These are phyloP conservation scores for Debaryomyces subglobosus DNA, from an alignment of 1,139 yeast genomes.

Conservation along the genomic window DNA sequence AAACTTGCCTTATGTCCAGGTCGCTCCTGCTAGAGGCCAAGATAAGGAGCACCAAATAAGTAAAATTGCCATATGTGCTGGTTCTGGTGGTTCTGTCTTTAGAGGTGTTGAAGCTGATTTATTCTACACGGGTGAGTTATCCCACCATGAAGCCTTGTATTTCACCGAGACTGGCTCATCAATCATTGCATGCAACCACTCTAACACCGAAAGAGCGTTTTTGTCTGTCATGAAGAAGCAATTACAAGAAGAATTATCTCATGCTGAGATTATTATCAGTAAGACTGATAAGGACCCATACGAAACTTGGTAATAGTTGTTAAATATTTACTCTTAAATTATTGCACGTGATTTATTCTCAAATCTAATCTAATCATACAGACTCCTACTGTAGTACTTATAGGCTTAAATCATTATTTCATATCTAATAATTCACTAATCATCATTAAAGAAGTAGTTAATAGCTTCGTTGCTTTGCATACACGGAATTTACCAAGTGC, in stretches of 20 bases:
- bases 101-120: constrained; percentile 71
- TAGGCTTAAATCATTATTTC: background rate
- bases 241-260: constrained; percentile 49
- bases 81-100: constrained; percentile 82
- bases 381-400: background rate
- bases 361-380: background rate
- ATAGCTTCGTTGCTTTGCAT: too few relatives aligned
- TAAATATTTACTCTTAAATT: background rate
- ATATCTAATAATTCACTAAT: background rate
- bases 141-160: constrained; percentile 86
- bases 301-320: constrained; percentile 30
- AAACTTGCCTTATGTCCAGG: constrained; percentile 60
- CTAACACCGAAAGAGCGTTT: constrained; percentile 92
- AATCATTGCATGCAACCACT: constrained; percentile 81
- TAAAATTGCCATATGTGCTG: constrained; percentile 90
- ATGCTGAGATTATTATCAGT: constrained; percentile 51
- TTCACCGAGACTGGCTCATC: constrained; percentile 73
- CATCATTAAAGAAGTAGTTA: background rate
- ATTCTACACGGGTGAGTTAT: constrained; percentile 86
- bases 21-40: constrained; percentile 50
- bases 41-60: constrained; percentile 35
- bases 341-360: constrained; percentile 3
- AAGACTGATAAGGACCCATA: constrained; percentile 61
- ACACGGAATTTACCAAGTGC: background rate
- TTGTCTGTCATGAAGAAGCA: constrained; percentile 53